Evolutionary conservation across 2,329 filamentous ascomycete genomes (phyloP), one percentile per base, ranked within the genome.

Genomic region (Cladophialophora chaetospira): DNA sequence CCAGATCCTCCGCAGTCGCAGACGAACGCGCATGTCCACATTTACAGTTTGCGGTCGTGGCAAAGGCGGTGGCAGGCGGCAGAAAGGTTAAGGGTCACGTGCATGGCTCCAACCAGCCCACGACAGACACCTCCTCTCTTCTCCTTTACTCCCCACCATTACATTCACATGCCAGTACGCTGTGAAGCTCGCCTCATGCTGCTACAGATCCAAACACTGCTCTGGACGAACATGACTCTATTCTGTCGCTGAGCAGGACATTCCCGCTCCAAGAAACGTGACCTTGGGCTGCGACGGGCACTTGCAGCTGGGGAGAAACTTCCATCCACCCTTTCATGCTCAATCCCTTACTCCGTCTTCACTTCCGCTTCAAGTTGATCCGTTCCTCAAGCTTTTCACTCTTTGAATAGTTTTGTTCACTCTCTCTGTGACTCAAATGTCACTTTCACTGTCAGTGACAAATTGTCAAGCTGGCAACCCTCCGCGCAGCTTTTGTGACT

Each of bases 51-150:
- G 49, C 28, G 26, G 36, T 53, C 49, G 36, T 40, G 36, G 44
- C 15, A 42, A 56, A 56, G 48, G 57, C 57, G 53, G 57, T 60
- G 48, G 51, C 17, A 29, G 8, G 11, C 44, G 57, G 48, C 48
- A 56, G 43, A 36, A 53, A 53, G 9, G 38, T 40, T 9, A 17
- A 5, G 1, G 8, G 50, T 54, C 52, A 59, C 47, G 53, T 55
- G 52, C 10, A 3, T 5, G n/a, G 4, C 23, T 9, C 9, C 2
- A 29, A 29, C 15, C 36, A 10, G 3, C 17, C n/a, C 36, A 9
- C 17, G 9, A 4, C 13, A 10, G 17, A 8, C 6, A 19, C 15
- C 21, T n/a, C 9, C 23, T 10, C 36, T 13, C 23, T 9, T 17
- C 17, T 19, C 36, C 11, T 21, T 19, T 21, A 17, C 3, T 33